Conservation (phyloP, 2,329 filamentous ascomycete genomes). For the Paecilomyces formosus region DNA sequence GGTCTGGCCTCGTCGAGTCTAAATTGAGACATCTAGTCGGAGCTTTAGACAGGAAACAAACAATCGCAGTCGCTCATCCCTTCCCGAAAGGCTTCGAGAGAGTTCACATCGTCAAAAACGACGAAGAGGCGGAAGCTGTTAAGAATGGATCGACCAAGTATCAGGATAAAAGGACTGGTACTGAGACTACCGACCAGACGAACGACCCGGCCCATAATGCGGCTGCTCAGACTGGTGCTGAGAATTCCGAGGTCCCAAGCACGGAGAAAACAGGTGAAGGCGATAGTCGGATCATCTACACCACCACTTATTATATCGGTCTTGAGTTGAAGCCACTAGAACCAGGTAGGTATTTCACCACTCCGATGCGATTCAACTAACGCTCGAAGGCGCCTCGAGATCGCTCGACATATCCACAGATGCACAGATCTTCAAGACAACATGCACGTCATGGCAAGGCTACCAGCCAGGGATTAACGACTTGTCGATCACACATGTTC, state of each 20-base stretch:
- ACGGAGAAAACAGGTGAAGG: constrained; percentile 29
- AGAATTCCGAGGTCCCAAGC: constrained; percentile 32
- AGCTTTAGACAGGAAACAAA: constrained; percentile 70
- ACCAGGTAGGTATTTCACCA: constrained; percentile 51
- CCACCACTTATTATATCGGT: constrained; percentile 90
- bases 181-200: constrained; percentile 44
- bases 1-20: constrained; percentile 89
- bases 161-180: constrained; percentile 48
- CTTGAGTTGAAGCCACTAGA: constrained; percentile 67
- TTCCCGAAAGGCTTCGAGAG: constrained; percentile 92
- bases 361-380: constrained; percentile 20
- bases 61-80: constrained; percentile 76
- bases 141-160: constrained; percentile 55
- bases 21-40: constrained; percentile 81
- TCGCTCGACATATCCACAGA: constrained; percentile 58
- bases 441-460: constrained; percentile 67
- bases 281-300: constrained; percentile 58
- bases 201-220: constrained; percentile 44
- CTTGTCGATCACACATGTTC: constrained; percentile 73
- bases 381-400: constrained; percentile 34
- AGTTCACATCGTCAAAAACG: constrained; percentile 60
- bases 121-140: constrained; percentile 55
- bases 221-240: constrained; percentile 39
- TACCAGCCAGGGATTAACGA: constrained; percentile 71
- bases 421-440: constrained; percentile 78